Conservation (phyloP, 2,329 filamentous ascomycete species). For the Trichophaea hybrida region DNA sequence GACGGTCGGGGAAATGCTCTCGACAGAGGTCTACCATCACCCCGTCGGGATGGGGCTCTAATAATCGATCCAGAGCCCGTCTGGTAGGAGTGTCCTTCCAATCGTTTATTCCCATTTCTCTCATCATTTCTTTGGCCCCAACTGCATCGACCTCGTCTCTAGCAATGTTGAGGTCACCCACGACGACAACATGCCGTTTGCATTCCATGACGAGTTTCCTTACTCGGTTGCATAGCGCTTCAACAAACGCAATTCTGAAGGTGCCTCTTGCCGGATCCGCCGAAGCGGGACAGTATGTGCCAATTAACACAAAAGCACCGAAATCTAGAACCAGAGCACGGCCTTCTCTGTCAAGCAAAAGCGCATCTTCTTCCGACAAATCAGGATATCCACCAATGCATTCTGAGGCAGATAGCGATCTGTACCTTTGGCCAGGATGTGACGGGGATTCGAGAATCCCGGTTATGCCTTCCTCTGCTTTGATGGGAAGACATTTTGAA, state of each 20-base stretch:
- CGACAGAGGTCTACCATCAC: constrained; percentile 61
- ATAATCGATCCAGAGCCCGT: constrained; percentile 20
- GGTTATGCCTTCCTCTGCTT: constrained; percentile 85
- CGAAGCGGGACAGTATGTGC: constrained; percentile 81
- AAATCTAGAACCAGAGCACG: constrained; percentile 87
- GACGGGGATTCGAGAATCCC: constrained; percentile 61
- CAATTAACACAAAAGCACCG: constrained; percentile 82
- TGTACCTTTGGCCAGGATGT: constrained; percentile 53
- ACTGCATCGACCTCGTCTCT: constrained; percentile 59
- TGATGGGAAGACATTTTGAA: constrained; percentile 66
- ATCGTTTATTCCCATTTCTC: constrained; percentile 36
- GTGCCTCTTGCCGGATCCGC: constrained; percentile 62
- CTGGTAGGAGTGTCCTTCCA: constrained; percentile 20
- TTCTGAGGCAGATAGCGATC: constrained; percentile 56
- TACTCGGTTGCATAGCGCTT: constrained; percentile 65
- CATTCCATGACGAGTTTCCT: constrained; percentile 59
- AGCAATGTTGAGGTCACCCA: constrained; percentile 78
- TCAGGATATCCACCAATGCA: constrained; percentile 83
- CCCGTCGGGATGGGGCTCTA: constrained; percentile 21
- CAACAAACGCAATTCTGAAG: constrained; percentile 68
- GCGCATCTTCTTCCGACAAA: constrained; percentile 54
- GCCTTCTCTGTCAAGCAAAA: constrained; percentile 69
- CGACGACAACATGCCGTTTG: constrained; percentile 73
- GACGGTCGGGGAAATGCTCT: constrained; percentile 60
- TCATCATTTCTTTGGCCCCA: constrained; percentile 54